Conservation (phyloP, 2,329 filamentous ascomycete genomes). For the Aspergillus sp. region DNA sequence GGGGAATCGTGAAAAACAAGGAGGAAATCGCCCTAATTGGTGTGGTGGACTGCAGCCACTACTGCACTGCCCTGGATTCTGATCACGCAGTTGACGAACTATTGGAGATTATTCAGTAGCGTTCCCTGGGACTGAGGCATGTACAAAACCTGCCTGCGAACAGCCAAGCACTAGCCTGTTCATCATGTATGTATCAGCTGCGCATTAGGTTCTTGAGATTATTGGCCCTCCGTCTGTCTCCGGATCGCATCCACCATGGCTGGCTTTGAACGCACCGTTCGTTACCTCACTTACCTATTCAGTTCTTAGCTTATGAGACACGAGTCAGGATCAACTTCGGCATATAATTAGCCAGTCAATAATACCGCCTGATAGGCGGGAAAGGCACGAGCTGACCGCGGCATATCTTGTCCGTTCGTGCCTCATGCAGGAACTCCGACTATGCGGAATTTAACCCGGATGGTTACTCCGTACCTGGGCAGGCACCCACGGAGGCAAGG, state of each 20-base stretch:
- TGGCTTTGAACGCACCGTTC: no score
- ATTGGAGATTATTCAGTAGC: not conserved
- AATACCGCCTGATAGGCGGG: no score
- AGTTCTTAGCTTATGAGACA: no score
- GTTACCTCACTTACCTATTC: no score
- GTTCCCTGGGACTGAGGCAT: not conserved
- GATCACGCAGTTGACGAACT: slow-evolving; percentile 5
- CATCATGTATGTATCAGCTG: no score
- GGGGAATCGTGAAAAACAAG: not conserved
- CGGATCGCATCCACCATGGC: no score
- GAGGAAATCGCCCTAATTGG: not conserved
- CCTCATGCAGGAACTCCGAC: not conserved
- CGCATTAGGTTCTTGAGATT: no score
- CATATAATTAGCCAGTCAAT: no score
- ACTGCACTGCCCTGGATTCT: slow-evolving; percentile 3
- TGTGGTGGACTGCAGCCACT: slow-evolving; percentile 5
- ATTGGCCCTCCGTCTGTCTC: no score
- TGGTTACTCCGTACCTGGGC: not conserved
- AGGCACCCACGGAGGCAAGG: not conserved
- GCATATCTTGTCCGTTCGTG: not conserved
- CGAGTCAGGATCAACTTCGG: no score
- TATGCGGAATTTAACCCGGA: not conserved
- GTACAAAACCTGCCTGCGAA: not conserved
- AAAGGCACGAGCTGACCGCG: no score
- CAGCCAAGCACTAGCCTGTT: not conserved